Percentiles rank a stretch among this genome's conserved stretches.
Evolutionary conservation across 257 asterid species (phyloP).

Genomic region (Przewalskia tangutica): DNA sequence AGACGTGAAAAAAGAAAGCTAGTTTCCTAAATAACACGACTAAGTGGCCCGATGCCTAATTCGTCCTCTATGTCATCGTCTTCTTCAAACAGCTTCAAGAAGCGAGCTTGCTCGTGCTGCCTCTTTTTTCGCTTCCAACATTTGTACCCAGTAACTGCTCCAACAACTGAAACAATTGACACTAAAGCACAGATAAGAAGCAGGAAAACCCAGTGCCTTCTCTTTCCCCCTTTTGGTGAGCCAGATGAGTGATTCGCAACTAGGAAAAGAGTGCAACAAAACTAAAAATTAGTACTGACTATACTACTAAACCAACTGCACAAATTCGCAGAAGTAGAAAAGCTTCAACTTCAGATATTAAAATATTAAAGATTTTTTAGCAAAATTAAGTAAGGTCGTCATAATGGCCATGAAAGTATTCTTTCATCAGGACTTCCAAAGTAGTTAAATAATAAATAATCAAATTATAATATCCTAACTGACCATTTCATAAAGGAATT

Average conservation of each 20-base stretch:
- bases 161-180: conserved; percentile 23
- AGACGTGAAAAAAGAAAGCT: neutral
- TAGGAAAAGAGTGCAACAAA: conserved; percentile 12
- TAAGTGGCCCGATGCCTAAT: conserved; percentile 51
- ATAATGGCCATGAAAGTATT: neutral
- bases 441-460: neutral
- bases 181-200: conserved; percentile 17
- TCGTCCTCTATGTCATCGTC: conserved; percentile 57
- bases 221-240: conserved; percentile 11
- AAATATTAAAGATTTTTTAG: neutral
- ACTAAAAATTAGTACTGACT: neutral
- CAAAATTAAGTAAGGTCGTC: neutral
- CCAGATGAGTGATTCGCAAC: conserved; percentile 26
- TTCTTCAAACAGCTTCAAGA: conserved; percentile 58
- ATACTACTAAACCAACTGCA: neutral
- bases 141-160: conserved; percentile 34
- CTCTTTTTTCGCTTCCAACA: conserved; percentile 55
- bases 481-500: neutral
- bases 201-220: conserved; percentile 39
- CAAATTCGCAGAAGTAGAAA: neutral
- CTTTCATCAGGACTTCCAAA: neutral
- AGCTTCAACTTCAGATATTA: neutral
- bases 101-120: conserved; percentile 73
- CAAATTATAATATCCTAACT: neutral
- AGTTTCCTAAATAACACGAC: conserved; percentile 21